These are phyloP conservation scores for Cadophora malorum DNA, from an alignment of 2,329 filamentous ascomycete species.

Conservation along the genomic window DNA sequence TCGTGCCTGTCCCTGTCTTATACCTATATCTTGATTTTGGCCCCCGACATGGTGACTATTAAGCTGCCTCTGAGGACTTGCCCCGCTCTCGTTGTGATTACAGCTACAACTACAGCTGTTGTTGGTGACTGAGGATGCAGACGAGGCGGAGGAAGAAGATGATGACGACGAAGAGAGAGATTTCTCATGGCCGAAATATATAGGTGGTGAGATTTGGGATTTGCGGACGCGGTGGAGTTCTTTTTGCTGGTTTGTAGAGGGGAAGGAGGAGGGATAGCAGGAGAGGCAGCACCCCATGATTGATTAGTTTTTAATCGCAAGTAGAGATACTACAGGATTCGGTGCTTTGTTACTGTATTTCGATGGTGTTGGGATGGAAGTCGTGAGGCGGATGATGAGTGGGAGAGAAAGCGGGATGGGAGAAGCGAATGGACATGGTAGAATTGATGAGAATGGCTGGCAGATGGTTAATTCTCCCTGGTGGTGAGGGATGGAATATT, in stretches of 20 bases:
- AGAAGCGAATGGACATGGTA: not conserved
- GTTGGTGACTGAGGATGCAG: no score
- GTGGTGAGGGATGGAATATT: not conserved
- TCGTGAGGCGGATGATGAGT: not conserved
- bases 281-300: not conserved
- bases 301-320: no score
- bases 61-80: no score
- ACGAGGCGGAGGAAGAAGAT: not conserved
- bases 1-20: no score
- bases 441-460: no score
- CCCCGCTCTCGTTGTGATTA: no score
- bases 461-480: not conserved
- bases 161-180: not conserved
- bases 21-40: no score
- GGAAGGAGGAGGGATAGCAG: not conserved
- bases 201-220: slow-evolving; percentile 1
- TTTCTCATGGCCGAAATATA: not conserved
- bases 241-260: not conserved
- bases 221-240: not conserved
- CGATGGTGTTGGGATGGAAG: no score
- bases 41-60: no score
- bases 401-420: not conserved
- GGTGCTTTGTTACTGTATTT: no score
- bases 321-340: no score
- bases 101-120: no score